phyloP scores from a whole-genome alignment of 169 alveolate genomes.

The Plasmodium adleri region DNA sequence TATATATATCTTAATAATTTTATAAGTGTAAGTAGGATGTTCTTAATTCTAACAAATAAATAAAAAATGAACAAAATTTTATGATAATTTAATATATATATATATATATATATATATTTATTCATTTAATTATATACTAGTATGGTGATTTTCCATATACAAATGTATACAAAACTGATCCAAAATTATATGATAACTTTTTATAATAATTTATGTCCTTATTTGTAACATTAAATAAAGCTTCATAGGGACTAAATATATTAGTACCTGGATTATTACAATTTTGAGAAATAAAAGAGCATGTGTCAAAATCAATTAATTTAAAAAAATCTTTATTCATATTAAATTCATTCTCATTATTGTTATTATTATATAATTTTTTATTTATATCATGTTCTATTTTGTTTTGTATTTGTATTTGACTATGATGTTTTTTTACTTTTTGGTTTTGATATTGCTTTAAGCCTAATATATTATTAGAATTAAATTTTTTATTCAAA shows the following conservation, averaged over 20 bases:
- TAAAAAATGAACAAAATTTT: too few relatives aligned
- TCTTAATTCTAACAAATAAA: too few relatives aligned
- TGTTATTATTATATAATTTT: slow-evolving; percentile 2
- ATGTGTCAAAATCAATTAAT: slow-evolving; percentile 69
- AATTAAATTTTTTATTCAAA: slow-evolving; percentile 1
- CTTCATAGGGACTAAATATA: slow-evolving; percentile 64
- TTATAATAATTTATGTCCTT: slow-evolving; percentile 18
- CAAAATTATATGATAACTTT: slow-evolving; percentile 62
- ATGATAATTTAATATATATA: not conserved
- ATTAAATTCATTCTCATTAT: slow-evolving; percentile 1
- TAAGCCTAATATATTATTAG: not conserved
- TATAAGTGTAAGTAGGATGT: too few relatives aligned
- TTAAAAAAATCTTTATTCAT: slow-evolving; percentile 15
- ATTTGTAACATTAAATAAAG: slow-evolving; percentile 39
- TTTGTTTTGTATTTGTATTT: not conserved
- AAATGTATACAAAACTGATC: slow-evolving; percentile 67
- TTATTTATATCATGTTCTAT: not conserved
- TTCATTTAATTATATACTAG: slow-evolving; percentile 27
- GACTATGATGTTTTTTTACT: not conserved
- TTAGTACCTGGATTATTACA: slow-evolving; percentile 25
- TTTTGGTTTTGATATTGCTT: not conserved
- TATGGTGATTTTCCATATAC: slow-evolving; percentile 62
- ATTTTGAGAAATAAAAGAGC: slow-evolving; percentile 38
- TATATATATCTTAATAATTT: too few relatives aligned
- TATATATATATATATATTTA: not conserved